Evolutionary conservation across 306 rosid genomes (phyloP).

Genomic region (Betula pendula): DNA sequence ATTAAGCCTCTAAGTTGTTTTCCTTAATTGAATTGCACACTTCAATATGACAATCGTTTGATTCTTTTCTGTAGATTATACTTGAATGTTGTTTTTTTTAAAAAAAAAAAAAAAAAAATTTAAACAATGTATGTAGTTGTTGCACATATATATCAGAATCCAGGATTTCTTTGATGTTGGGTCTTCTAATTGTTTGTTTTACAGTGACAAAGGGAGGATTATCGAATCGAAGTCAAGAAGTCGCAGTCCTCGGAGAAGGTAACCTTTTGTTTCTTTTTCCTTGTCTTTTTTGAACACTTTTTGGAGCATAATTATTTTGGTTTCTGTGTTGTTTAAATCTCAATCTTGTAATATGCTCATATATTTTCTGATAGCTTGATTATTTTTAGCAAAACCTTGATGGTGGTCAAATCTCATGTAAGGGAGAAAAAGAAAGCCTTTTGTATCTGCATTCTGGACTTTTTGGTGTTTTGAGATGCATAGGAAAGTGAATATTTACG

Average conservation of each 20-base stretch:
- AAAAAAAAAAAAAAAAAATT: too few relatives aligned
- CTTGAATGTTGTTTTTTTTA: neutral
- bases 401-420: neutral
- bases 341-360: neutral
- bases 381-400: neutral
- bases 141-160: neutral
- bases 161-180: neutral
- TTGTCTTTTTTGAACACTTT: neutral
- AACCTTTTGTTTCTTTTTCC: neutral
- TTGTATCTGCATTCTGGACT: neutral
- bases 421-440: neutral
- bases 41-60: neutral
- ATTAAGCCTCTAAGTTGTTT: neutral
- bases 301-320: neutral
- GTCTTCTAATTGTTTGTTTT: slow-evolving; percentile 20
- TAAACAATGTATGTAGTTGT: neutral
- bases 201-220: slow-evolving; percentile 81
- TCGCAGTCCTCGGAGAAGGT: slow-evolving; percentile 82
- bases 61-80: neutral
- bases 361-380: neutral
- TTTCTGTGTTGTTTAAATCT: neutral
- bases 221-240: slow-evolving; percentile 71
- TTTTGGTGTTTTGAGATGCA: neutral
- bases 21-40: neutral
- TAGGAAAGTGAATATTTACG: neutral